Base-by-base conservation (phyloP, 139 green algal genomes). In the Chlamydomonas asymmetrica region DNA sequence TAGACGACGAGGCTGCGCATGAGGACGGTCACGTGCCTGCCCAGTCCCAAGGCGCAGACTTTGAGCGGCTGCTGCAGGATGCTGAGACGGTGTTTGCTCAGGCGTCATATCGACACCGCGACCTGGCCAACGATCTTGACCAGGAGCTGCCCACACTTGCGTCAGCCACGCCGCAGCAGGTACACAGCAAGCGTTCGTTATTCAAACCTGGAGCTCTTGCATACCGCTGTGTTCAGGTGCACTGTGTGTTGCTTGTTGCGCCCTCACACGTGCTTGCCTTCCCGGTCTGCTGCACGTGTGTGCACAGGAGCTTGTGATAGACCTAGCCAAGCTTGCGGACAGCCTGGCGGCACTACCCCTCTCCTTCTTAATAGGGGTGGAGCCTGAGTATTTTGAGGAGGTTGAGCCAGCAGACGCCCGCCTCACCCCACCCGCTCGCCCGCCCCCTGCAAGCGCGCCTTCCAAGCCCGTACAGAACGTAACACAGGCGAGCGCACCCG, bases 1-100 rank as follows among this genome's bases (percentile, higher is more conserved):
- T 70, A 29, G 54, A 79, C 1, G 69, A 76, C 31, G 43, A 78
- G 43, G 57, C n/a, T 2, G 68, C n/a, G n/a, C n/a, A n/a, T n/a
- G n/a, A 63, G 38, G 63, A 66, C 7, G 73, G 73, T 31, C 34
- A 41, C 22, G 13, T 63, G 7, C 45, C 45, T n/a, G 62, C 61
- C 2, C 67, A 67, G 29, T 81, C 74, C 32, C 60, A 79, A 32
- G 80, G 80, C 0, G 80, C 80, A 31, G 80, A 85, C 69, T 56
- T 81, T 3, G 80, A 49, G 43, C 40, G 49, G 52, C 29, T 85
- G 54, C 70, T 85, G 52, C 63, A 50, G 45, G 80, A 81, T 25
- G 43, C 38, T 20, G 68, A 81, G 18, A 60, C 75, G 32, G 67
- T 80, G 39, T 84, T 80, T 63, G 66, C 48, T 2, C 79, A 84